phyloP scores from a whole-genome alignment of 2,329 filamentous ascomycete genomes.

The Aspergillus pseudoterreus region DNA sequence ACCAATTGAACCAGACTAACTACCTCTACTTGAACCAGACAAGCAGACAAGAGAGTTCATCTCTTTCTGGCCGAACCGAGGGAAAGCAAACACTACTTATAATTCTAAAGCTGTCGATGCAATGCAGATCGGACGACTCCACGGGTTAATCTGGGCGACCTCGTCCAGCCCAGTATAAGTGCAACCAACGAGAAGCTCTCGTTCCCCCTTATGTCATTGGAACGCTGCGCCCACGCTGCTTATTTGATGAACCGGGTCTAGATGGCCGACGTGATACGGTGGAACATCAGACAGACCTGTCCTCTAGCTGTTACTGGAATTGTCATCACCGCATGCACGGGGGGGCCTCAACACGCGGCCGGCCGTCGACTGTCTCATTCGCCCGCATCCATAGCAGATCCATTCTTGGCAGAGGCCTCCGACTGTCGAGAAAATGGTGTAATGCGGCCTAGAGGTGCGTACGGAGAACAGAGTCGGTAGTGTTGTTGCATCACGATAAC shows the following conservation, averaged over 20 bases:
- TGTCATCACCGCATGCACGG: neutral
- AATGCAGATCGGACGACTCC: neutral
- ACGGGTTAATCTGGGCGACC: too few relatives aligned
- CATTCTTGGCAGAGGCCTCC: conserved; percentile 6
- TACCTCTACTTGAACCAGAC: too few relatives aligned
- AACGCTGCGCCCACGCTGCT: neutral
- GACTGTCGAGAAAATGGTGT: neutral
- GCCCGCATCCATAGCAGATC: conserved; percentile 5
- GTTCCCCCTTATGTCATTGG: neutral
- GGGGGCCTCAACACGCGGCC: neutral
- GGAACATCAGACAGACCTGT: neutral
- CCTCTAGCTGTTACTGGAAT: neutral
- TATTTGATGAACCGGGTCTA: neutral
- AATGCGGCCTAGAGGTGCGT: neutral
- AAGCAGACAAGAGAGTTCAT: neutral
- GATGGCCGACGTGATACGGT: neutral
- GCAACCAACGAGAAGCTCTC: neutral
- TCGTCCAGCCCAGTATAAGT: neutral
- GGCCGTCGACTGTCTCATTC: conserved; percentile 2
- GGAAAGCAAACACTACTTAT: neutral
- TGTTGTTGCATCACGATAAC: neutral
- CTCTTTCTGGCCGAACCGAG: neutral
- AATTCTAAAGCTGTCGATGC: neutral
- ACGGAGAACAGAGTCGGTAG: too few relatives aligned
- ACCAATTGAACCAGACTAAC: neutral